These are phyloP conservation scores for Ophiocordyceps robertsii DNA, from an alignment of 2,329 filamentous ascomycete species.

Conservation along the genomic window DNA sequence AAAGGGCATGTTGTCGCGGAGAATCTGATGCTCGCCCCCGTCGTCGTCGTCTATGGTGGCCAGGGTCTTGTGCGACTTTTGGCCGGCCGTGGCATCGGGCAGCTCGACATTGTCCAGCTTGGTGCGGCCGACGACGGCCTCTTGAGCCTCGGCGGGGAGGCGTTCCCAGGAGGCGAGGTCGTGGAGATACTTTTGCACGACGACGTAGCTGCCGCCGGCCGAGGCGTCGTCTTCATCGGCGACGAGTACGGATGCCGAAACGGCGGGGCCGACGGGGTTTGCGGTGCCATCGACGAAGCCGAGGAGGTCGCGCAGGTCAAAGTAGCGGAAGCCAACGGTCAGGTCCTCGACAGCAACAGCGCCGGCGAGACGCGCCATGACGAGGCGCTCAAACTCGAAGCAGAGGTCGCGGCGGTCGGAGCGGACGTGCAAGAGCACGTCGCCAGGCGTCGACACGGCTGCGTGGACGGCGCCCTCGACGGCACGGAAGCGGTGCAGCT, in stretches of 20 bases:
- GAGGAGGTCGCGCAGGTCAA: conserved; percentile 42
- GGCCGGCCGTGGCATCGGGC: conserved; percentile 29
- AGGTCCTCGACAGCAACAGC: conserved; percentile 34
- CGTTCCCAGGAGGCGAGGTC: conserved; percentile 31
- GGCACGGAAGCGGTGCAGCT: conserved; percentile 35
- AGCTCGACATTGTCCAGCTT: conserved; percentile 45
- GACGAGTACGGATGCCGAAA: conserved; percentile 29
- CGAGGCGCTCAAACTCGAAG: conserved; percentile 44
- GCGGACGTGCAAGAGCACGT: conserved; percentile 45
- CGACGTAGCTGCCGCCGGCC: conserved; percentile 40
- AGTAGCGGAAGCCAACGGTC: conserved; percentile 45
- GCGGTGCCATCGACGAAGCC: conserved; percentile 49
- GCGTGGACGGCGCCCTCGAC: conserved; percentile 34
- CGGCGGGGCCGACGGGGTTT: conserved; percentile 35
- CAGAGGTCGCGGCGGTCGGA: conserved; percentile 40
- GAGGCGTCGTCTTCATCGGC: conserved; percentile 23
- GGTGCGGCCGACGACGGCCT: conserved; percentile 41
- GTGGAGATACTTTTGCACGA: conserved; percentile 46
- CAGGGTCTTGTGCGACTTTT: conserved; percentile 41
- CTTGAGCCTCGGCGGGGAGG: conserved; percentile 36
- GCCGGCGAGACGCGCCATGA: conserved; percentile 33
- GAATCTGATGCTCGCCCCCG: conserved; percentile 36
- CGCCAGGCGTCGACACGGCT: conserved; percentile 40
- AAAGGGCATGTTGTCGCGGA: conserved; percentile 49
- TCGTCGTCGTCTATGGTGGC: conserved; percentile 36